Base-by-base conservation (phyloP, 129 eudicot species). In the Pulicaria dysenterica region DNA sequence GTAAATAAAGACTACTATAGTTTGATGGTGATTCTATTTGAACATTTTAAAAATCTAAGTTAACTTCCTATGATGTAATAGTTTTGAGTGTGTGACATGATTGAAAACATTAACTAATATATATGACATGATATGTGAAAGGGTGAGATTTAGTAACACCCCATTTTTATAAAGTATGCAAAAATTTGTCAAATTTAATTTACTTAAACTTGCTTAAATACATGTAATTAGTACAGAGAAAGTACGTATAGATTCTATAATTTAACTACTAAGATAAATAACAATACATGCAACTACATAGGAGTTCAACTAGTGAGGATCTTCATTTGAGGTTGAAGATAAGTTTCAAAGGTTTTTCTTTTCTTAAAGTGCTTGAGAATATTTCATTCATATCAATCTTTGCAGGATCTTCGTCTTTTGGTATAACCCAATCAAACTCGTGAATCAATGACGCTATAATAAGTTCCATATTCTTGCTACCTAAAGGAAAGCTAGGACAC, bases 401-500 rank as follows among this genome's bases (percentile, higher is more conserved):
- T 60, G 67, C n/a, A 3, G 79, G 76, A 58, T 17, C 74, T 16
- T 64, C 54, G 34, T 49, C 49, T 24, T 36, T 49, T 7, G 75
- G 70, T 46, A 79, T 62, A 31, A 37, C 53, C 74, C 79, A 66
- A n/a, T 79, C 83, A 65, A 79, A 79, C 56, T 54, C 49, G 24
- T 65, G 79, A 41, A 83, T 14, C 56, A 79, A 57, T 19, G 79
- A 36, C 6, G 73, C 79, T 37, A 73, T 45, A 38, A 64, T 66
- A 14, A 72, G 58, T 38, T 70, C 74, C 47, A 73, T 58, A 7
- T 31, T 60, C 64, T 66, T 72, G 40, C 45, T 63, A 67, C 79
- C 86, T 13, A 77, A 8, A 0, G 83, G 80, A 58, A 57, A 50
- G 12, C 87, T 80, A 6, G 87, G 81, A 12, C 84, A 83, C 3